Evolutionary conservation across 2,329 filamentous ascomycete genomes (phyloP), one percentile per base, ranked within the genome.

Genomic region (Tolypocladium ovalisporum): DNA sequence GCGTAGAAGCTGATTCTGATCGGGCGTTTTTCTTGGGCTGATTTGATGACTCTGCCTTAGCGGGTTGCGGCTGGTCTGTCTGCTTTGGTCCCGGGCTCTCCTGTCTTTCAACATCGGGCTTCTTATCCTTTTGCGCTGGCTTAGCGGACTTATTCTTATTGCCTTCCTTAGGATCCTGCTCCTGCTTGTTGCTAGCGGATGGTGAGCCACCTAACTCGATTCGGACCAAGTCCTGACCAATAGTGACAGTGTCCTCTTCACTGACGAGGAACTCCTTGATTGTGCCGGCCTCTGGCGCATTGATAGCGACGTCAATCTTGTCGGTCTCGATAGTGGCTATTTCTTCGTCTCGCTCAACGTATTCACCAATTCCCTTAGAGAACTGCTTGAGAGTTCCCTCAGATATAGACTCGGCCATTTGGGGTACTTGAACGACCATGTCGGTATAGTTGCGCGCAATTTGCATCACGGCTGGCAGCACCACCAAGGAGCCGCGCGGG

Each of bases 271-370:
- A 85, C 73, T 97, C 91, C 74, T 90, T 96, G 75, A 99, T 90
- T 34, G 85, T 89, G 64, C 94, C 94, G 44, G 93, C 85, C 66
- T 93, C 87, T 9, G 94, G 90, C 19, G 94, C 92, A 74, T 97
- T 97, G 69, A 99, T 92, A 29, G 93, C 87, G 52, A 99, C 90
- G 73, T 99, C 94, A 69, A 97, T 97, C 86, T 99, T 99, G 82
- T 99, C 94, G 17, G 94, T 99, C 76, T 99, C 94, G 69, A 99
- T 99, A 54, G 93, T 97, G 36, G 94, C 94, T 72, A 99, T 93
- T 73, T 99, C 94, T 76, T 97, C 94, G 70, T 99, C 94, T 67
- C 87, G 87, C 77, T 96, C 91, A 55, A 99, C 92, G 66, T 85
- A 92, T 72, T 99, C 94, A 68, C 94, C 94, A 66, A 97, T 79